A percentile compares a stretch with the other conserved stretches of the same genome.
These are phyloP conservation scores for Vanderwaltozyma yarrowii DNA, from an alignment of 805 yeast species.

Conservation along the genomic window DNA sequence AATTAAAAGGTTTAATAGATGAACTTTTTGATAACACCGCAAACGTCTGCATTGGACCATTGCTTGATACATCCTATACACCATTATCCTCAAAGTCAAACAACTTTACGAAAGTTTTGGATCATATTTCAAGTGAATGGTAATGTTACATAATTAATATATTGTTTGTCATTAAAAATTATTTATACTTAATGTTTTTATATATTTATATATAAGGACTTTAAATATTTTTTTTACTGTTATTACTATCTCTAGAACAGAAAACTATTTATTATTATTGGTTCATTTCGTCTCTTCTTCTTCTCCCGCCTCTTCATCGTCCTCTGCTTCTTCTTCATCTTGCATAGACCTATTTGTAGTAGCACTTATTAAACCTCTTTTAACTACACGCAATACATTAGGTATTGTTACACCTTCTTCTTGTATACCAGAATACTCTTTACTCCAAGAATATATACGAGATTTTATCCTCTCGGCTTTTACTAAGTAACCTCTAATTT, in stretches of 20 bases:
- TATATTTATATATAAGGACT: background rate
- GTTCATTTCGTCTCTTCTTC: background rate
- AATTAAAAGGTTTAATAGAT: conserved; percentile 52
- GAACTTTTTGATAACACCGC: conserved; percentile 55
- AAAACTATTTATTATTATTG: background rate
- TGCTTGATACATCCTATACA: conserved; percentile 23
- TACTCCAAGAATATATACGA: conserved; percentile 71
- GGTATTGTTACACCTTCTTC: conserved; percentile 36
- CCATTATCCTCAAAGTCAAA: conserved; percentile 6
- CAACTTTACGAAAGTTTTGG: conserved; percentile 34
- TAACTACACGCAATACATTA: conserved; percentile 26
- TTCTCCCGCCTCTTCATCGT: conserved; percentile 3
- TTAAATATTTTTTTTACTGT: background rate
- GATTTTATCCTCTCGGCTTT: conserved; percentile 68
- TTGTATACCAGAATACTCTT: conserved; percentile 64
- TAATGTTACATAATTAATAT: conserved; percentile 9
- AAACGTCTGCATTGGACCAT: conserved; percentile 39
- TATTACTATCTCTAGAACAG: too few species aligned
- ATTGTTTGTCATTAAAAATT: background rate
- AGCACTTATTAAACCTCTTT: conserved; percentile 29
- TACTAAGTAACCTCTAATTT: conserved; percentile 62
- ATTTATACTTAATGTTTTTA: background rate
- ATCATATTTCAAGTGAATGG: conserved; percentile 30
- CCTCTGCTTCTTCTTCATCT: conserved; percentile 1
- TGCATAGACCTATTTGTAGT: conserved; percentile 26